A percentile compares a stretch with the other conserved stretches of the same genome.
Evolutionary conservation across 1,284 basidiomycete genomes (phyloP).

Genomic region (Malassezia cuniculi): DNA sequence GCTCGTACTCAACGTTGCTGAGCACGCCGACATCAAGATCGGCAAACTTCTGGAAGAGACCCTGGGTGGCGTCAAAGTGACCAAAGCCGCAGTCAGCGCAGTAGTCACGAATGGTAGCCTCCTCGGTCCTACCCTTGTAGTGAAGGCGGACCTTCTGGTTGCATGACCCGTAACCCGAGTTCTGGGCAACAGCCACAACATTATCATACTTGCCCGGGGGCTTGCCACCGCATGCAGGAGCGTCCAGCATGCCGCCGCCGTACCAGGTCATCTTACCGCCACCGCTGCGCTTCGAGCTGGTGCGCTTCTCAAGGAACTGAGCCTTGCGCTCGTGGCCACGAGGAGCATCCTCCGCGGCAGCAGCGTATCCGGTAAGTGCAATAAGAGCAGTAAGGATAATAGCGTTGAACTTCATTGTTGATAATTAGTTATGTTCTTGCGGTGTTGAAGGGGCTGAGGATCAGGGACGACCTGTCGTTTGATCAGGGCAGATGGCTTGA

Average conservation of each 20-base stretch:
- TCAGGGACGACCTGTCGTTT: slow-evolving; percentile 14
- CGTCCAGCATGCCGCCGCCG: slow-evolving; percentile 26
- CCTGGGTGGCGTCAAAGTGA: slow-evolving; percentile 28
- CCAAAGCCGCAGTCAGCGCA: slow-evolving; percentile 26
- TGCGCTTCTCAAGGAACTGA: slow-evolving; percentile 20
- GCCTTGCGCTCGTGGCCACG: slow-evolving; percentile 30
- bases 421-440: slow-evolving; percentile 1
- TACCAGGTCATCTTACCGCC: slow-evolving; percentile 31
- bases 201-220: slow-evolving; percentile 24
- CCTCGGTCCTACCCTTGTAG: slow-evolving; percentile 31
- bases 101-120: slow-evolving; percentile 28
- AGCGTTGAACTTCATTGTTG: slow-evolving; percentile 28
- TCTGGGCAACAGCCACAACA: slow-evolving; percentile 29
- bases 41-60: slow-evolving; percentile 32
- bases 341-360: slow-evolving; percentile 5
- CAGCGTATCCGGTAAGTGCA: slow-evolving; percentile 14
- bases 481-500: too few relatives aligned
- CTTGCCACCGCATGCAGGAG: slow-evolving; percentile 37
- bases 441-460: neutral
- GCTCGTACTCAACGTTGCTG: slow-evolving; percentile 14
- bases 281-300: slow-evolving; percentile 12
- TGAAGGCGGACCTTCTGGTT: slow-evolving; percentile 32
- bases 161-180: slow-evolving; percentile 27
- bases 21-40: slow-evolving; percentile 28
- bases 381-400: slow-evolving; percentile 16